Base-by-base conservation (phyloP, 306 rosid species). In the Glycine soja region DNA sequence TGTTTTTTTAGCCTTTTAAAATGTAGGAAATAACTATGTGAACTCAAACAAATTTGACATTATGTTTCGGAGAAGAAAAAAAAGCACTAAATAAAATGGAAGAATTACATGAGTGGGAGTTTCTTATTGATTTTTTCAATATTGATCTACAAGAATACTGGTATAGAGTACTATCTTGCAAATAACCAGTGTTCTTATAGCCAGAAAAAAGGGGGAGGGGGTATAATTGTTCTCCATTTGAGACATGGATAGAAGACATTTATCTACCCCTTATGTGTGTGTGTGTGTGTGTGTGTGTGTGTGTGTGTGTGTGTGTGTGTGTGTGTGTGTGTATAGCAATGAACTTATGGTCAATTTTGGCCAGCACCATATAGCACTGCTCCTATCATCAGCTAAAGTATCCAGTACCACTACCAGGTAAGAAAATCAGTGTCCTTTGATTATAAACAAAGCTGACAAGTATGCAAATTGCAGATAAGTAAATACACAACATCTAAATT, bases 381-480 rank as follows among this genome's bases (percentile, higher is more conserved):
- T 56, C 79, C 69, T 56, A 54, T 58, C 59, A 53, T 79, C 52
- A 74, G 72, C 63, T 50, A 51, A 57, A 43, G 46, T 51, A 50
- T 67, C 40, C 24, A n/a, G n/a, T n/a, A 9, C 74, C 81, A 66
- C 61, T 6, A 54, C 30, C 61, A 15, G 80, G 74, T 24, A 46
- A 69, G 68, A 78, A 79, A 61, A 77, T 13, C 70, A 19, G 6
- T 36, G 70, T 46, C 67, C 83, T 48, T 61, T 40, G 69, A 24
- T 14, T 40, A 73, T 40, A 43, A 34, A 82, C 10, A 58, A 56
- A 71, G 16, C 57, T 47, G 47, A 61, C 59, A 78, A 73, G 32
- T 15, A 58, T 45, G 75, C 15, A 61, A 80, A 51, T 8, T 73
- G 80, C 57, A 87, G 52, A 54, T 50, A 56, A 34, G 52, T 57